Percentiles rank a stretch among this genome's conserved stretches.
Conservation (phyloP, 2,329 filamentous ascomycete genomes). For the Knufia petricola region DNA sequence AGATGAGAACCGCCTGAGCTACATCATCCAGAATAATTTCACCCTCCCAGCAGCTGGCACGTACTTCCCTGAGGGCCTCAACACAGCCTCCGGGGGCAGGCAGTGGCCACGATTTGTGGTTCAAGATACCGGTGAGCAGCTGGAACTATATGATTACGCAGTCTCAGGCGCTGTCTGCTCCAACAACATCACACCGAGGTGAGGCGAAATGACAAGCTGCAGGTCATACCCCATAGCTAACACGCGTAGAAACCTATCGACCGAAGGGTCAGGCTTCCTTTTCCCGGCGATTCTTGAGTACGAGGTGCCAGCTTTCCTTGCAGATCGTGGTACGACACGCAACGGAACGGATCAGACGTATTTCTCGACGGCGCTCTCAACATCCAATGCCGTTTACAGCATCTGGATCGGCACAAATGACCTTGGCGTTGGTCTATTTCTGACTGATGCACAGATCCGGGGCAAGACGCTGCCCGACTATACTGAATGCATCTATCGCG, state of each 20-base stretch:
- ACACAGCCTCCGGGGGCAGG: constrained; percentile 55
- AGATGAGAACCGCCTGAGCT: constrained; percentile 58
- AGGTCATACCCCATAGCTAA: background rate
- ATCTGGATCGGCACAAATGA: constrained; percentile 81
- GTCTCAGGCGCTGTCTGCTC: constrained; percentile 64
- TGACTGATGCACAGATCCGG: constrained; percentile 53
- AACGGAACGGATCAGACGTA: constrained; percentile 15
- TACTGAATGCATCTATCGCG: constrained; percentile 56
- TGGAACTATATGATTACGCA: constrained; percentile 55
- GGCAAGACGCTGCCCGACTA: constrained; percentile 56
- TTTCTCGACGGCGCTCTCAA: constrained; percentile 14
- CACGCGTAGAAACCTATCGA: constrained; percentile 30
- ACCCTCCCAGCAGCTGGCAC: constrained; percentile 54
- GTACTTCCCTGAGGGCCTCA: constrained; percentile 36
- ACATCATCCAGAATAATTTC: constrained; percentile 52
- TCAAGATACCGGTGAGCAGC: constrained; percentile 43
- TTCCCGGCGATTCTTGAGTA: constrained; percentile 58
- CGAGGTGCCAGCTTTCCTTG: constrained; percentile 48
- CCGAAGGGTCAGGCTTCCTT: constrained; percentile 37
- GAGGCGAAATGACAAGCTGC: no score
- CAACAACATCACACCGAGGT: constrained; percentile 50
- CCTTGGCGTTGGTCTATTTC: constrained; percentile 55
- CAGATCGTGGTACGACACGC: constrained; percentile 30
- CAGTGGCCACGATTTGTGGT: constrained; percentile 61
- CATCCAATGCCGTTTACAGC: constrained; percentile 48